Conservation (phyloP, 805 yeast species). For the Cyberlindnera maritima region DNA sequence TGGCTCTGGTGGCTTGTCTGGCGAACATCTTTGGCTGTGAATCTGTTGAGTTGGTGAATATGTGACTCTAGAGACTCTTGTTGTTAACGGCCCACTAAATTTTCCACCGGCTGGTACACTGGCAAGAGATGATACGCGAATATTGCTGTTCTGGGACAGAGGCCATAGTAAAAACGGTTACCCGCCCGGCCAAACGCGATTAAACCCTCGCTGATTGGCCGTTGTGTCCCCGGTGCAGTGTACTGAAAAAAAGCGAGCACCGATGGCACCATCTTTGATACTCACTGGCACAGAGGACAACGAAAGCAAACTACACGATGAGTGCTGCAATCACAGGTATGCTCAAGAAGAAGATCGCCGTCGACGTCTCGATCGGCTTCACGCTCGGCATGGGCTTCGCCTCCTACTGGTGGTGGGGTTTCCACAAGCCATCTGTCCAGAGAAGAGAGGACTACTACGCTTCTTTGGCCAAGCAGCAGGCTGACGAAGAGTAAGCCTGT, state of each 20-base stretch:
- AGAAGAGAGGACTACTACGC: constrained; percentile 82
- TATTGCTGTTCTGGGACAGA: neutral
- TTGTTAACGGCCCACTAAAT: neutral
- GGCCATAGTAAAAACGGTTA: constrained; percentile 6
- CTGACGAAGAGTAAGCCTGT: constrained; percentile 14
- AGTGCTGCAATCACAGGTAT: constrained; percentile 85
- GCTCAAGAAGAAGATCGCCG: constrained; percentile 74
- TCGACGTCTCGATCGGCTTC: constrained; percentile 74
- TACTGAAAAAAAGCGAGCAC: neutral
- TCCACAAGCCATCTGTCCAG: constrained; percentile 71
- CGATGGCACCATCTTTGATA: neutral
- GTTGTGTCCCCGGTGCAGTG: neutral
- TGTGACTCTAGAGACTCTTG: too few species aligned
- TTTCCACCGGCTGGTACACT: neutral
- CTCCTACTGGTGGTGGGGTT: constrained; percentile 79
- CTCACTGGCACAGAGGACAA: neutral
- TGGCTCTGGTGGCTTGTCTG: constrained; percentile 33
- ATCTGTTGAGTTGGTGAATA: neutral
- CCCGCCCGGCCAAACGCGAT: constrained; percentile 3
- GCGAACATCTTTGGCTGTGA: constrained; percentile 13
- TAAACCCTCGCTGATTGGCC: constrained; percentile 21
- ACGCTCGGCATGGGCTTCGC: constrained; percentile 61
- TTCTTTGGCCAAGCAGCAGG: constrained; percentile 26
- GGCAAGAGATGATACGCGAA: constrained; percentile 1
- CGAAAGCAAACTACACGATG: constrained; percentile 36